Conservation (phyloP, 352 stramenopile genomes). For the Globisporangium acanthophoron region DNA sequence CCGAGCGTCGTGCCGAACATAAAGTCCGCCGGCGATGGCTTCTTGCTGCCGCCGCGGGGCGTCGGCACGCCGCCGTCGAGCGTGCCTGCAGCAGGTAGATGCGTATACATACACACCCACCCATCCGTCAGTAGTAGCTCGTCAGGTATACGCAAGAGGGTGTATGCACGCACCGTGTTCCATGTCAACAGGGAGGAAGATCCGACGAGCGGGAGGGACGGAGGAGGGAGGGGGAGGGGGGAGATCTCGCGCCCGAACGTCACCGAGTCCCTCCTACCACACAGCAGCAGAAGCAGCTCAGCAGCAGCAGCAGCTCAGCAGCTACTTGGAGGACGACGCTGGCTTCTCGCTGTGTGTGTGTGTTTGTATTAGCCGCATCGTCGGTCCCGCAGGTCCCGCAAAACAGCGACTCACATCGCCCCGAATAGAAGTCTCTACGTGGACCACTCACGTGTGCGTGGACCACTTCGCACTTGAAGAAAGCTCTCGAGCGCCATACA, state of each 20-base stretch:
- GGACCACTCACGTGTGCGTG: too few species aligned
- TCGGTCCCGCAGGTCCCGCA: too few species aligned
- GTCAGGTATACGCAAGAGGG: neutral
- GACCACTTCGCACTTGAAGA: neutral
- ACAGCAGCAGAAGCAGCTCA: too few species aligned
- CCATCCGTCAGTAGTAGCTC: neutral
- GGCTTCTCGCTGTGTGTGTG: too few species aligned
- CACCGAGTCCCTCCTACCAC: too few species aligned
- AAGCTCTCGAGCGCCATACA: neutral
- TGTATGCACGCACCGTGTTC: neutral
- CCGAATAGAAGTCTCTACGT: too few species aligned
- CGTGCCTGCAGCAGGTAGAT: conserved; percentile 15
- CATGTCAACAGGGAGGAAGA: neutral
- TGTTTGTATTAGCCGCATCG: too few species aligned
- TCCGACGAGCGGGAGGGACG: neutral
- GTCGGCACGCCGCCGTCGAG: conserved; percentile 23
- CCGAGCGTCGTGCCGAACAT: conserved; percentile 87
- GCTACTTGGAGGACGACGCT: too few species aligned
- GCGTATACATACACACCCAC: neutral
- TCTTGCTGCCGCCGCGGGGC: conserved; percentile 46
- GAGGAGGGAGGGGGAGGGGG: neutral
- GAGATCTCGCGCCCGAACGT: neutral
- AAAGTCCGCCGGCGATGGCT: conserved; percentile 82
- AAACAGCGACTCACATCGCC: too few species aligned
- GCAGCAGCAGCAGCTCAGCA: too few species aligned